Evolutionary conservation across 2,329 filamentous ascomycete genomes (phyloP), one percentile per base, ranked within the genome.

Genomic region (Pseudogymnoascus sp.): DNA sequence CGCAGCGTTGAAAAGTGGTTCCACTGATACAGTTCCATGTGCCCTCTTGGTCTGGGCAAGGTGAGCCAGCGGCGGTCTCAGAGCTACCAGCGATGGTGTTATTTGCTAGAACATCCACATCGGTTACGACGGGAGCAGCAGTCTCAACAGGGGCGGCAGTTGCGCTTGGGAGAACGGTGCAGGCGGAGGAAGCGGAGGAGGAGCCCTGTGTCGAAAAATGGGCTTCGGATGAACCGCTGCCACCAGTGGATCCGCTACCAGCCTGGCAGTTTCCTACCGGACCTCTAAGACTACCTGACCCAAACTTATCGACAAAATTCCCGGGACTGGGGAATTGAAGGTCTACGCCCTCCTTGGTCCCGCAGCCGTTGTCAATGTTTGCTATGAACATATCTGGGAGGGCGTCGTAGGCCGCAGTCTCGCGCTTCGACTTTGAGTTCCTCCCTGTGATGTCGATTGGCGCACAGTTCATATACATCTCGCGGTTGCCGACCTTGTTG

Each of bases 401-500:
- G 0, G 77, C 74, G 40, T 83, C 73, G 66, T 87, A 83, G 67
- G 83, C 83, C 1, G 79, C 75, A 64, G 84, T 70, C 47, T 72
- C 74, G n/a, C 73, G 68, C 57, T 60, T 60, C 5, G 57, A 60
- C 72, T 85, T 83, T 62, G 75, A 73, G 1, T 78, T 75, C 19
- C 77, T 76, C 3, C 75, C 77, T 0, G 83, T 84, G 23, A 97
- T 80, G 0, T 80, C 82, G 59, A 96, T 75, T 0, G 90, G 85
- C 0, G 89, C 91, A 70, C 93, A 99, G 82, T 96, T 96, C 92
- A 96, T 96, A 82, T 97, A 97, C 82, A 96, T 91, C 74, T 97
- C 95, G 1, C 93, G 87, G 78, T 96, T 96, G 2, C 95, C 95
- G 9, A 96, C 72, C 65, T 88, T 89, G 80, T 97, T 97, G 76